Evolutionary conservation across 2,329 filamentous ascomycete genomes (phyloP), one percentile per base, ranked within the genome.

Genomic region (Akanthomyces dipterigenus): DNA sequence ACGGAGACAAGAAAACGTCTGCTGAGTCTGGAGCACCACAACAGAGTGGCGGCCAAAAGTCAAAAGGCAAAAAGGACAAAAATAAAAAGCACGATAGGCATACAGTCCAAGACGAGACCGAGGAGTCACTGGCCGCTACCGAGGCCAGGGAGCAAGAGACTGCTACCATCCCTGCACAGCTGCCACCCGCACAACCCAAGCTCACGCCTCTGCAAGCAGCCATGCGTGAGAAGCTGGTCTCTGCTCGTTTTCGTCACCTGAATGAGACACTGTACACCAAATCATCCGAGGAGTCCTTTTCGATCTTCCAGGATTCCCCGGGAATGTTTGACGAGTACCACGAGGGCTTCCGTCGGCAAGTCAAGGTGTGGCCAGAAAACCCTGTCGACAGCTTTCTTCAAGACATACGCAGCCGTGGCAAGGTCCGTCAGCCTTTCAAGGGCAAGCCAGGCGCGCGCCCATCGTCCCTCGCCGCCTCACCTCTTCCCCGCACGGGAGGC

Each of bases 281-380:
- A 8, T 90, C 93, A 1, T 99, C 95, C 0, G 80, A 81, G 40
- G 87, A 95, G 66, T 90, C 95, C n/a, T 86, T 95, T 67, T 78
- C 82, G 55, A 85, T 98, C 26, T 98, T 99, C 78, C 80, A 85
- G 56, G 81, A 89, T 38, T 91, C 90, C 55, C 95, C 95, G 0
- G 91, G 96, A 71, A 93, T 98, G 82, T 99, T 98, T 77, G 82
- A 86, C 67, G 93, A 98, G 76, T 99, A 99, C 76, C 95, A 99
- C 77, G 88, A 92, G 64, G 95, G 95, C 38, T 99, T 99, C 81
- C 89, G 93, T 1, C 90, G 93, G 58, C 95, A 99, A 77, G 95
- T 98, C 63, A 88, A 91, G 70, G 89, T 93, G 2, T 99, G 95
- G 95, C 95, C 95, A 8, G 90, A 93, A 71, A 99, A 99, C 75